phyloP scores from a whole-genome alignment of 495 filamentous ascomycete genomes.

The Xylaria telfairii region DNA sequence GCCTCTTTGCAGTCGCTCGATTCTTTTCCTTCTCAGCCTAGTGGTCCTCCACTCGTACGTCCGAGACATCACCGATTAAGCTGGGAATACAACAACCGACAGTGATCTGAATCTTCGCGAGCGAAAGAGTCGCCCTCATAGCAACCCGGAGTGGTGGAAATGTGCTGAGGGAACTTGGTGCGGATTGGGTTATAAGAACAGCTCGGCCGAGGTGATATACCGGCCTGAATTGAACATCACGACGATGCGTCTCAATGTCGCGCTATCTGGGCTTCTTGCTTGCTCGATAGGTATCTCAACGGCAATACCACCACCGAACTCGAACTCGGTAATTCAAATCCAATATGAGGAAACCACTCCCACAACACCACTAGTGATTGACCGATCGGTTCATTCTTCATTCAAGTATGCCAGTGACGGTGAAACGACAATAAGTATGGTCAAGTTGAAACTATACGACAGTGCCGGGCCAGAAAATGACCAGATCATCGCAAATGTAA shows the following conservation, averaged over 20 bases:
- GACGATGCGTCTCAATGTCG: constrained; percentile 40
- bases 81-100: neutral
- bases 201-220: constrained; percentile 28
- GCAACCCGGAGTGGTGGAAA: neutral
- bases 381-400: neutral
- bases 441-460: constrained; percentile 5
- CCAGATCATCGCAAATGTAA: neutral
- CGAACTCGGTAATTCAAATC: too few species aligned
- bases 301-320: neutral
- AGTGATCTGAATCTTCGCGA: neutral
- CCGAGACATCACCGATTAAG: neutral
- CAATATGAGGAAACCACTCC: too few species aligned
- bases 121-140: neutral
- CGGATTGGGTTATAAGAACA: constrained; percentile 29
- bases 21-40: constrained; percentile 3
- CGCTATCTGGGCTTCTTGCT: constrained; percentile 34
- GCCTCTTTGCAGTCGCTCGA: neutral
- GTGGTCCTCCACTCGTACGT: constrained; percentile 2
- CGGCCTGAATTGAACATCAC: constrained; percentile 21
- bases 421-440: neutral
- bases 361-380: neutral
- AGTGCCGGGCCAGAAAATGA: neutral
- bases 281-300: constrained; percentile 25
- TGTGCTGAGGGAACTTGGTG: constrained; percentile 20
- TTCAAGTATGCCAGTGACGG: too few species aligned